phyloP scores from a whole-genome alignment of 352 stramenopile genomes.

The Elongisporangium senticosum region DNA sequence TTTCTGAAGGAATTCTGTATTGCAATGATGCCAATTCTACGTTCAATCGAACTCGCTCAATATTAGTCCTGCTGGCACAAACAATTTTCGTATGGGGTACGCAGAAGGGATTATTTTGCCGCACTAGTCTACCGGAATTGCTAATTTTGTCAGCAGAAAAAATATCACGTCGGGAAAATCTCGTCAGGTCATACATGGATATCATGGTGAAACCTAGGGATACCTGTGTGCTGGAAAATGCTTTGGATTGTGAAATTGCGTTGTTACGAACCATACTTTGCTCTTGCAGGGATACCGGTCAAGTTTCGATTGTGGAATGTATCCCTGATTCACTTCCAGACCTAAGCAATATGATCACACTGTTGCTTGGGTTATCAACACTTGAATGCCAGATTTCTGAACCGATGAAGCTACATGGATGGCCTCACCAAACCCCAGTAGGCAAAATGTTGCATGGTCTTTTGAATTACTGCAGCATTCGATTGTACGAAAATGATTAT shows the following conservation, averaged over 20 bases:
- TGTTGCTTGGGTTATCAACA: conserved; percentile 26
- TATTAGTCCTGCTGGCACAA: conserved; percentile 24
- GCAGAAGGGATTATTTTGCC: conserved; percentile 31
- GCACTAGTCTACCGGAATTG: conserved; percentile 12
- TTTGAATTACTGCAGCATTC: conserved; percentile 41
- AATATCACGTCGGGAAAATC: conserved; percentile 2
- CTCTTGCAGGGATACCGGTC: conserved; percentile 25
- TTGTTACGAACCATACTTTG: conserved; percentile 24
- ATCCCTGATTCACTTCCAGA: conserved; percentile 19
- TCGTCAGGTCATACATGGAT: conserved; percentile 16
- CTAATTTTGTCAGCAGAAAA: conserved; percentile 15
- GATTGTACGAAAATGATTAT: conserved; percentile 19
- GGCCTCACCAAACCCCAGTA: conserved; percentile 26
- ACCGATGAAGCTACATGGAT: conserved; percentile 1
- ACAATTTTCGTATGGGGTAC: conserved; percentile 34
- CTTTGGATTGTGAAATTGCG: conserved; percentile 23
- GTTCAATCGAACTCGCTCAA: conserved; percentile 4
- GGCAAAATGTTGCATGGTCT: conserved; percentile 36
- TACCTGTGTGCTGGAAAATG: conserved; percentile 12
- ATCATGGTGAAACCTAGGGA: conserved; percentile 10
- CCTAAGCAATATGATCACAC: conserved; percentile 25
- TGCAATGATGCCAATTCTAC: not conserved
- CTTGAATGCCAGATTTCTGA: conserved; percentile 16
- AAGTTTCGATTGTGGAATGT: conserved; percentile 32
- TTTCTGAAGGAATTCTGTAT: not conserved